phyloP scores from a whole-genome alignment of 768 basidiomycete genomes.

The Dendrothele bispora region DNA sequence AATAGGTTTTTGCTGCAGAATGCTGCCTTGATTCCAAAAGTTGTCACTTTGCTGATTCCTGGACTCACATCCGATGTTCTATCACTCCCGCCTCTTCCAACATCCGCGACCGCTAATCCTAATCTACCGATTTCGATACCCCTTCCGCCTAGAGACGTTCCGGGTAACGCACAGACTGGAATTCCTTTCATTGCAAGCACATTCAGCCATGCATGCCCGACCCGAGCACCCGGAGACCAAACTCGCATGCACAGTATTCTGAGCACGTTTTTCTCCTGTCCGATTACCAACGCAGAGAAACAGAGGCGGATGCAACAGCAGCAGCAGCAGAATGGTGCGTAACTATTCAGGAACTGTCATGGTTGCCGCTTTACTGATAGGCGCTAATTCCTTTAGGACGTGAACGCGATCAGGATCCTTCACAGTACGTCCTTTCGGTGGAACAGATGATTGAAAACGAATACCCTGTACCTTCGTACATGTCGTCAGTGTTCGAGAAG shows the following conservation, averaged over 20 bases:
- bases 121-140: slow-evolving; percentile 55
- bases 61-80: slow-evolving; percentile 80
- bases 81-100: slow-evolving; percentile 68
- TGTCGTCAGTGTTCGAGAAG: slow-evolving; percentile 69
- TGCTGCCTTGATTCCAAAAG: slow-evolving; percentile 67
- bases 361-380: neutral
- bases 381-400: slow-evolving; percentile 48
- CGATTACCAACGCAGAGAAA: slow-evolving; percentile 80
- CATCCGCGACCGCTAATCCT: slow-evolving; percentile 59
- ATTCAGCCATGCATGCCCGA: slow-evolving; percentile 93
- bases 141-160: slow-evolving; percentile 17
- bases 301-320: slow-evolving; percentile 53
- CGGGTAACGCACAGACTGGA: neutral
- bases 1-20: too few relatives aligned
- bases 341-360: too few relatives aligned
- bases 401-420: slow-evolving; percentile 60
- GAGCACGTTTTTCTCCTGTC: slow-evolving; percentile 78
- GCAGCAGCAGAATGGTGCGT: too few relatives aligned
- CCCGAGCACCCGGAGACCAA: slow-evolving; percentile 87
- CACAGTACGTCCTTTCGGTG: slow-evolving; percentile 70
- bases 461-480: slow-evolving; percentile 85
- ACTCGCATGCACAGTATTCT: slow-evolving; percentile 85
- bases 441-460: slow-evolving; percentile 95
- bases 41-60: slow-evolving; percentile 82
- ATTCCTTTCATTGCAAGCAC: slow-evolving; percentile 68